Conservation (phyloP, 176 grass and related monocot species). For the Musa schizocarpa region DNA sequence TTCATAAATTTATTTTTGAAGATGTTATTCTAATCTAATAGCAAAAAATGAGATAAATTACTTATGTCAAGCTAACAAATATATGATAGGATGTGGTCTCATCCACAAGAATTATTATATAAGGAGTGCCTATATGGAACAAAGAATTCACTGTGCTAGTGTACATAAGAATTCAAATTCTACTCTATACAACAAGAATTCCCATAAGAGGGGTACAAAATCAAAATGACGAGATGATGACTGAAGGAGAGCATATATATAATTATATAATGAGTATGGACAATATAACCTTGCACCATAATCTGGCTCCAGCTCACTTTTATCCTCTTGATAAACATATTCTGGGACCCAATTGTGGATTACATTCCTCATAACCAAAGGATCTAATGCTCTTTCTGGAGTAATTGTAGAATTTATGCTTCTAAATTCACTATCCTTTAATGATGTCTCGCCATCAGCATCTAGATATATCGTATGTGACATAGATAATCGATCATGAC, state of each 20-base stretch:
- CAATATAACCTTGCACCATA: slow-evolving; percentile 60
- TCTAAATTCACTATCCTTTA: slow-evolving; percentile 22
- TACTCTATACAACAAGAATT: neutral
- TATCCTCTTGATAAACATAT: slow-evolving; percentile 39
- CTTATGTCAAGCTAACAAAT: too few species aligned
- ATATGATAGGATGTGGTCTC: too few species aligned
- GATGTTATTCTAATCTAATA: too few species aligned
- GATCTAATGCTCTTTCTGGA: slow-evolving; percentile 53
- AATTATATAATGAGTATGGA: neutral
- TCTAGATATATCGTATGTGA: slow-evolving; percentile 27
- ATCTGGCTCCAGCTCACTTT: slow-evolving; percentile 52
- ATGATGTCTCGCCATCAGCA: slow-evolving; percentile 24
- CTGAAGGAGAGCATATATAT: neutral
- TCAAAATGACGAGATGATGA: neutral
- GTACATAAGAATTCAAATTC: neutral
- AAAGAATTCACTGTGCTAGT: neutral
- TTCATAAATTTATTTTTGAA: too few species aligned
- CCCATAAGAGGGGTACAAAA: neutral
- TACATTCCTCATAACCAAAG: slow-evolving; percentile 54
- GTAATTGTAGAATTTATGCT: slow-evolving; percentile 29
- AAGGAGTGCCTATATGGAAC: neutral
- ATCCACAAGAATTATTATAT: too few species aligned
- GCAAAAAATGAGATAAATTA: too few species aligned
- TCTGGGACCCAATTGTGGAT: slow-evolving; percentile 85
- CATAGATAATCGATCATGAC: slow-evolving; percentile 18